Evolutionary conservation across 495 filamentous ascomycete species (phyloP).

Genomic region (Penicillium maclennaniae): DNA sequence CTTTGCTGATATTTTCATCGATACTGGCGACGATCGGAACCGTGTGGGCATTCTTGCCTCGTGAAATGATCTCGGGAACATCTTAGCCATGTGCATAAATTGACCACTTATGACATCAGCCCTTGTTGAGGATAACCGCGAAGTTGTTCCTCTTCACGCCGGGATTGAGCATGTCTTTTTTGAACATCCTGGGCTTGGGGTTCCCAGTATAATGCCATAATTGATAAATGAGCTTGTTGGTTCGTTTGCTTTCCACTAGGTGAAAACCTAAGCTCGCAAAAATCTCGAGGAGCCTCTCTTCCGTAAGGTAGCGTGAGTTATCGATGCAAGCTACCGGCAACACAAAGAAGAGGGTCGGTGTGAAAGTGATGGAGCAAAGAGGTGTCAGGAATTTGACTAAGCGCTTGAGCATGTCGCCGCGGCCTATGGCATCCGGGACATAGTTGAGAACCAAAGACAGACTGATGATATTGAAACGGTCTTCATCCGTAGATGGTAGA

Average conservation of each 20-base stretch:
- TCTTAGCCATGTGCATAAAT: not conserved
- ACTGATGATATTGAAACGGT: slow-evolving; percentile 83
- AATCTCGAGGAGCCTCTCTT: slow-evolving; percentile 64
- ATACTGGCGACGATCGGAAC: slow-evolving; percentile 74
- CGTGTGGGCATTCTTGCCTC: slow-evolving; percentile 83
- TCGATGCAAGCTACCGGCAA: slow-evolving; percentile 82
- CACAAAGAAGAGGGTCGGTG: slow-evolving; percentile 87
- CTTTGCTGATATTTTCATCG: slow-evolving; percentile 64
- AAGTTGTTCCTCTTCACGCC: slow-evolving; percentile 85
- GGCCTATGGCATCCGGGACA: slow-evolving; percentile 66
- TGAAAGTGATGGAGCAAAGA: slow-evolving; percentile 22
- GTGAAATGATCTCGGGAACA: slow-evolving; percentile 42
- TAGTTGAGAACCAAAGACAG: slow-evolving; percentile 96
- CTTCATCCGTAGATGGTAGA: slow-evolving; percentile 54
- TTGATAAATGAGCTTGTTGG: slow-evolving; percentile 83
- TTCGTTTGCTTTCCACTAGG: slow-evolving; percentile 61
- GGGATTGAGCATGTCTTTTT: slow-evolving; percentile 70
- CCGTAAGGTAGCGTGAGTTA: slow-evolving; percentile 88
- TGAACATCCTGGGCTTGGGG: slow-evolving; percentile 38
- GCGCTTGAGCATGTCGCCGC: slow-evolving; percentile 85
- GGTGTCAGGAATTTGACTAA: slow-evolving; percentile 49
- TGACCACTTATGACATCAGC: slow-evolving; percentile 5
- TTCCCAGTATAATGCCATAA: slow-evolving; percentile 60
- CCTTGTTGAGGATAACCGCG: slow-evolving; percentile 58
- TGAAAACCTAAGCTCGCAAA: slow-evolving; percentile 74